Base-by-base conservation (phyloP, 306 rosid genomes). In the Pterocarpus macrocarpus region DNA sequence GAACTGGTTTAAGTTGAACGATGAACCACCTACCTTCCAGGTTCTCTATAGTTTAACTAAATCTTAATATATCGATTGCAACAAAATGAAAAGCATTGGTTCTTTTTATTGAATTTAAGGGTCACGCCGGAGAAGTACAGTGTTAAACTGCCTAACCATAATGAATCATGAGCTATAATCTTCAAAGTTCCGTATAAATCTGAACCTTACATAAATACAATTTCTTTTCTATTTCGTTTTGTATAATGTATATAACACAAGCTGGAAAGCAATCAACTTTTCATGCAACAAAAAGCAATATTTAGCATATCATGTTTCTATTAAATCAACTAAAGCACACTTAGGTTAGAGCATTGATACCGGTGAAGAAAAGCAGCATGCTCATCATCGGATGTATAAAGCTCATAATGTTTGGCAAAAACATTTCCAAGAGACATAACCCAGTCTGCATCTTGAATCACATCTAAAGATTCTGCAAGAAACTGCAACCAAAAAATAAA, bases 401-500 rank as follows among this genome's bases (percentile, higher is more conserved):
- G 99, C 67, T 91, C 97, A 89, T 93, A 95, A 80, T 95, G 97
- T 74, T 82, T 85, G 86, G 94, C 88, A 83, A 95, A 88, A 79
- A 91, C 87, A 89, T 91, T 89, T 81, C 99, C 98, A 81, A 93
- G 94, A 88, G 98, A 87, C 87, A 89, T 92, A 78, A 87, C 82
- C 99, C 99, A 95, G 77, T 86, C 86, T 35, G 84, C 82, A 77
- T 95, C 99, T 88, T 95, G 97, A 87, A 91, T 91, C 76, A 93
- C 95, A 79, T 95, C 97, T 89, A 95, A 90, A 79, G 99, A 95
- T 85, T 95, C 98, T 64, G 99, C 92, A 79, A 95, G 94, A 85
- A 95, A 95, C 99, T 95, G 90, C 77, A 72, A 79, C 57, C 80
- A 80, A 81, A 90, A 78, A 82, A 80, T 71, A 84, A 72, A 67